These are phyloP conservation scores for Diaporthe nobilis DNA, from an alignment of 2,329 filamentous ascomycete genomes.

Conservation along the genomic window DNA sequence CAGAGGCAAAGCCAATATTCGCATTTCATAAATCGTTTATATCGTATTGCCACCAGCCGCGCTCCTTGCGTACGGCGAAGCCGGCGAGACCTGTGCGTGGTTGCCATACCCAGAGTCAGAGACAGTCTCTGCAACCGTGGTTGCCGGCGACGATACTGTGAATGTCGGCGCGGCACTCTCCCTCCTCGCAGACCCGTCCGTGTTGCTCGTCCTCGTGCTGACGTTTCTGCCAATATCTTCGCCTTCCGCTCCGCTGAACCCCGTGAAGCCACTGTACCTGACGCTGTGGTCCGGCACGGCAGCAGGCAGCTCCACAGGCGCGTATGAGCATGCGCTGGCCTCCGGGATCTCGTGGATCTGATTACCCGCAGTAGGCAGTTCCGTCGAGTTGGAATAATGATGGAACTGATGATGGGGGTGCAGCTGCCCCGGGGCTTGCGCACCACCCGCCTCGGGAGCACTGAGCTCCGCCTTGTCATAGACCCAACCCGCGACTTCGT, in stretches of 20 bases:
- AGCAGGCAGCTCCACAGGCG: conserved; percentile 22
- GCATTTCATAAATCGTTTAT: background rate
- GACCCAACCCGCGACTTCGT: conserved; percentile 9
- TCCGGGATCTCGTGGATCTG: conserved; percentile 30
- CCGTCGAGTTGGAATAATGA: conserved; percentile 9
- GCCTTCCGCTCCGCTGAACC: conserved; percentile 8
- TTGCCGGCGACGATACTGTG: conserved; percentile 21
- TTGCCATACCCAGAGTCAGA: conserved; percentile 11
- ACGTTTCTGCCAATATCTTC: conserved; percentile 19
- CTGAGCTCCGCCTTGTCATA: conserved; percentile 18
- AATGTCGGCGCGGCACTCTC: conserved; percentile 18
- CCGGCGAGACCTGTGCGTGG: conserved; percentile 12
- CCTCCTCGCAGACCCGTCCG: conserved; percentile 14
- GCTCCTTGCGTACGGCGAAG: conserved; percentile 20
- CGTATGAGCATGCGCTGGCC: conserved; percentile 14
- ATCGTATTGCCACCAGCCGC: conserved; percentile 22
- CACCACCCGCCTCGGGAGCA: background rate
- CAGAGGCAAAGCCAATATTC: background rate
- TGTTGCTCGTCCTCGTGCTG: conserved; percentile 30
- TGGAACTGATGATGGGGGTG: conserved; percentile 11
- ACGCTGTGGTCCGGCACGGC: conserved; percentile 6
- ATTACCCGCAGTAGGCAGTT: background rate
- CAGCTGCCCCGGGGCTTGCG: background rate
- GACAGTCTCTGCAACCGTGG: conserved; percentile 20
- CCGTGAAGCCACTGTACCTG: conserved; percentile 27